Evolutionary conservation across 1,284 basidiomycete species (phyloP).

Genomic region (Pseudozyma thailandica): DNA sequence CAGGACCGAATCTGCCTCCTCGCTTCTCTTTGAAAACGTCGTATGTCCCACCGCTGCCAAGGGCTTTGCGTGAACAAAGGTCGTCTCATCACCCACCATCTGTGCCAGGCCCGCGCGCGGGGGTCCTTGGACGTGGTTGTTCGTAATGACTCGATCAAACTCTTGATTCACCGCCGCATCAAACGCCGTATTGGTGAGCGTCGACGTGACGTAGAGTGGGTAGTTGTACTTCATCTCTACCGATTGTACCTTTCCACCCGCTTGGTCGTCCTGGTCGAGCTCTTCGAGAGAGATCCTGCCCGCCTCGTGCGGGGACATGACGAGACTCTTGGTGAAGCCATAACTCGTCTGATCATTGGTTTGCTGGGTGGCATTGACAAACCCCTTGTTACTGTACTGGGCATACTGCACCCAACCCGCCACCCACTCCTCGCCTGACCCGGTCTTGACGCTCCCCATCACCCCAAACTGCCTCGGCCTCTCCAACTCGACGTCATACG

Average conservation of each 20-base stretch:
- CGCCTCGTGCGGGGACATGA: neutral
- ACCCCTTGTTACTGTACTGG: constrained; percentile 16
- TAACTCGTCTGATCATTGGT: constrained; percentile 26
- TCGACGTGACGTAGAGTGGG: constrained; percentile 21
- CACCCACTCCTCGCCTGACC: constrained; percentile 12
- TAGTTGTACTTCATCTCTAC: constrained; percentile 33
- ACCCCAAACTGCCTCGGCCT: constrained; percentile 17
- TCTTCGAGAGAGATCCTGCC: constrained; percentile 1
- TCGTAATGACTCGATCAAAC: constrained; percentile 17
- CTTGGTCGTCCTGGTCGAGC: neutral
- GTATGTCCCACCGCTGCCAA: constrained; percentile 14
- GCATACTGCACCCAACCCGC: constrained; percentile 23
- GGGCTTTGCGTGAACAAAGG: constrained; percentile 9
- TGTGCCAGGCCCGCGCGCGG: neutral
- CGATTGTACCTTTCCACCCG: neutral
- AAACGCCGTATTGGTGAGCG: constrained; percentile 9
- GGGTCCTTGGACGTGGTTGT: neutral
- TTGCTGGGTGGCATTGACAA: constrained; percentile 28
- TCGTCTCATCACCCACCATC: constrained; percentile 25
- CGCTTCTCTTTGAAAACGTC: constrained; percentile 5
- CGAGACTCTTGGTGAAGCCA: constrained; percentile 19
- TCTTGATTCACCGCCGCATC: constrained; percentile 16
- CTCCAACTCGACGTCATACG: constrained; percentile 15
- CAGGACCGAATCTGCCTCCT: constrained; percentile 9
- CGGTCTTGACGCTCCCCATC: constrained; percentile 25